phyloP scores from a whole-genome alignment of 192 early-diverging fungal species.

The Coemansia sp. region DNA sequence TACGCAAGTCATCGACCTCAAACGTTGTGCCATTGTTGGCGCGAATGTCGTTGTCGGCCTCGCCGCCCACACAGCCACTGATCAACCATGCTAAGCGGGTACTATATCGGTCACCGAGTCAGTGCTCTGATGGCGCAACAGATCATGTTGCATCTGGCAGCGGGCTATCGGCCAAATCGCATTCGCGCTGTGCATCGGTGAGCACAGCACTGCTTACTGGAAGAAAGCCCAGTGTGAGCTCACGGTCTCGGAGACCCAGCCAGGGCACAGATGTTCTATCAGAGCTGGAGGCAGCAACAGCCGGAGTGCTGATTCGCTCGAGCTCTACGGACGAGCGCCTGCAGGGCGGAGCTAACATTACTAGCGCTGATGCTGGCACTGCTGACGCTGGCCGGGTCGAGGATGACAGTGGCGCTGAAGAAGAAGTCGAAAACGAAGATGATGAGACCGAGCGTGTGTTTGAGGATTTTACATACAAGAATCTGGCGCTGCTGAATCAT shows the following conservation, averaged over 20 bases:
- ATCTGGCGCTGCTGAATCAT: slow-evolving; percentile 61
- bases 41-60: slow-evolving; percentile 1
- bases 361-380: neutral
- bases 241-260: slow-evolving; percentile 34
- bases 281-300: slow-evolving; percentile 12
- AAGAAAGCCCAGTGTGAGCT: slow-evolving; percentile 11
- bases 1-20: neutral
- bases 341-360: slow-evolving; percentile 5
- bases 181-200: slow-evolving; percentile 50
- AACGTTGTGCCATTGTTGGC: neutral
- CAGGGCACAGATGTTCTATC: slow-evolving; percentile 21
- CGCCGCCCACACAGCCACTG: slow-evolving; percentile 5
- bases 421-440: slow-evolving; percentile 13
- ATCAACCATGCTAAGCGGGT: slow-evolving; percentile 22
- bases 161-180: slow-evolving; percentile 24
- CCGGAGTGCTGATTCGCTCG: slow-evolving; percentile 25
- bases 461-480: slow-evolving; percentile 67
- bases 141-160: slow-evolving; percentile 4
- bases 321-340: slow-evolving; percentile 48
- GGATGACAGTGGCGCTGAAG: slow-evolving; percentile 12
- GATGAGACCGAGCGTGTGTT: slow-evolving; percentile 53
- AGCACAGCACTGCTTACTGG: slow-evolving; percentile 16
- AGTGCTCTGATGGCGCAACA: slow-evolving; percentile 16
- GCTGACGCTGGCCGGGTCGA: slow-evolving; percentile 19
- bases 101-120: slow-evolving; percentile 27